Base-by-base conservation (phyloP, 352 stramenopile genomes). In the Thalassiosira mediterranea region DNA sequence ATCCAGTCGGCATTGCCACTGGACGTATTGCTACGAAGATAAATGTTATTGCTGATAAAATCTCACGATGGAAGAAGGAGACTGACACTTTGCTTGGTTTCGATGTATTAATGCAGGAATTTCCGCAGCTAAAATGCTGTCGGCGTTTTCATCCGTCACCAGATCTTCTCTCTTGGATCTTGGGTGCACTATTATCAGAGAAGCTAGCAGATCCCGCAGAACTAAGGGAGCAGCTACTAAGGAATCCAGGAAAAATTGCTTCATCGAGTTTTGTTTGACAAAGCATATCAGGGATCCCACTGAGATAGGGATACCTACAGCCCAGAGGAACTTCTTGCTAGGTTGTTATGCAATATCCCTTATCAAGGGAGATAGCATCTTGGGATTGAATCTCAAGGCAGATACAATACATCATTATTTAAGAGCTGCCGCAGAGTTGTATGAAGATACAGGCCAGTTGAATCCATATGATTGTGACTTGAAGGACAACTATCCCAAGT, bases 21-120 rank as follows among this genome's bases (percentile, higher is more conserved):
- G 63, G 59, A 3, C 37, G 61, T n/a, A 56, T 81, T 8, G 26
- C 13, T 19, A 79, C 72, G 0, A 44, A 63, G 0, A 21, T 51
- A 4, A 86, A 86, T 46, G 29, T 56, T 0, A 75, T 86, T 46
- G 72, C 72, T 23, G 71, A 82, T 29, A 42, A 37, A 31, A 76
- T 86, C 3, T 82, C 66, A 26, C 54, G 54, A 32, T 60, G 65
- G 0, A 54, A 76, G 59, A 47, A 4, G 1, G 48, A 69, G 48
- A 38, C 17, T 67, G 34, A 74, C 52, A 42, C 19, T 19, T 13
- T n/a, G 0, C 34, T 29, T 42, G 46, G 60, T 51, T 79, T 73
- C 28, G 31, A 3, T 13, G 31, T n/a, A 28, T 34, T 81, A 15
- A 8, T 38, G 28, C 64, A 79, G 64, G 58, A 73, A 13, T 64